Base-by-base conservation (phyloP, 768 basidiomycete species). In the Amanita subjunquillea region DNA sequence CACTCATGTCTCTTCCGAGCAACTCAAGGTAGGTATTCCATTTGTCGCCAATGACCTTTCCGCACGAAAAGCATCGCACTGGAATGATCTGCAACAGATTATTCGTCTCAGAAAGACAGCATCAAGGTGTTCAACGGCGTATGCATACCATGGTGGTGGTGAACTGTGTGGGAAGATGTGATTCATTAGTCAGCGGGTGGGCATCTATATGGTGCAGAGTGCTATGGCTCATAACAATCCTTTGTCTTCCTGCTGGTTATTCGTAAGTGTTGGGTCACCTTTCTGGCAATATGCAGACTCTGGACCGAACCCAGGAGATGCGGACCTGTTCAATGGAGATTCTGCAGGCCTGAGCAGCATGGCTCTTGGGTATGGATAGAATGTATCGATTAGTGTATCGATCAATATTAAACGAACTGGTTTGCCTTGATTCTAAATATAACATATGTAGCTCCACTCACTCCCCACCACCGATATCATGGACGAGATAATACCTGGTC, bases 41-140 rank as follows among this genome's bases (percentile, higher is more conserved):
- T 58, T 96, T 90, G 73, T 97, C 91, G 45, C 95, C 92, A 39
- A 97, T 85, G 56, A 98, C 93, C 69, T 97, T 97, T 42, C 95
- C 95, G 63, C 92, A 95, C 13, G 93, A 91, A 64, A 96, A 96
- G 59, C 93, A 95, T 40, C 94, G 83, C 6, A 97, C 90, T 43
- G 94, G 93, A 57, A 96, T 95, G 56, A 97, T 98, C 94, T 95
- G 60, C 25, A 51, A 23, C 8, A 22, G 9, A 34, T 46, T 17
- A 29, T 46, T 13, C 6, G 30, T 27, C 15, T 47, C 25, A 47
- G 29, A 10, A 10, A 32, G 32, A 12, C 6, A 47, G 2, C 23
- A n/a, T 17, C 15, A 13, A 17, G 12, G n/a, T 10, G 8, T 17
- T 27, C n/a, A 29, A 7, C 4, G 6, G 22, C 23, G 15, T 29